phyloP scores from a whole-genome alignment of 1,139 yeast genomes.

The Yueomyces sp. region DNA sequence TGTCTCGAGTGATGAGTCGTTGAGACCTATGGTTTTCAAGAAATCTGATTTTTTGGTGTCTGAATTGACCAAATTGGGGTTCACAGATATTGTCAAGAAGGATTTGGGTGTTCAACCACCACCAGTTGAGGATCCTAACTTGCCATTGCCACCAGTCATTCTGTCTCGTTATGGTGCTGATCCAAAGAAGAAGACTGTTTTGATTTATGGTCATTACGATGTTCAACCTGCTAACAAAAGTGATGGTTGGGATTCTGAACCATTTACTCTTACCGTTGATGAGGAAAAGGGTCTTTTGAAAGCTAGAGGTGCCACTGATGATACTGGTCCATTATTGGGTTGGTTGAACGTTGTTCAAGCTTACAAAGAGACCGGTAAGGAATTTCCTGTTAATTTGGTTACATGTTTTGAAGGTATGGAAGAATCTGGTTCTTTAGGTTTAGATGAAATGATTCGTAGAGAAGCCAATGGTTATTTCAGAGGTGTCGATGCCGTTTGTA shows the following conservation, averaged over 20 bases:
- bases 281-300: slow-evolving; percentile 41
- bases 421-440: slow-evolving; percentile 89
- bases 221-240: slow-evolving; percentile 91
- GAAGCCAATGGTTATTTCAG: slow-evolving; percentile 76
- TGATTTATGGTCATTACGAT: slow-evolving; percentile 93
- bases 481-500: slow-evolving; percentile 87
- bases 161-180: slow-evolving; percentile 78
- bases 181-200: slow-evolving; percentile 69
- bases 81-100: slow-evolving; percentile 66
- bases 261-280: slow-evolving; percentile 57
- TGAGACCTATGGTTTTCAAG: slow-evolving; percentile 71
- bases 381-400: slow-evolving; percentile 83
- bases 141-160: slow-evolving; percentile 85
- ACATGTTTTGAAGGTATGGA: slow-evolving; percentile 99
- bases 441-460: slow-evolving; percentile 64
- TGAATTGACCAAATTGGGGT: slow-evolving; percentile 63
- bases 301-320: slow-evolving; percentile 96
- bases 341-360: slow-evolving; percentile 94
- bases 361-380: slow-evolving; percentile 70
- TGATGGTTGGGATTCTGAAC: slow-evolving; percentile 95
- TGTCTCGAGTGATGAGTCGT: slow-evolving; percentile 79
- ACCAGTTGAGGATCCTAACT: slow-evolving; percentile 49
- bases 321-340: slow-evolving; percentile 95
- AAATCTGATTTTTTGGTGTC: slow-evolving; percentile 74
- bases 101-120: slow-evolving; percentile 86